phyloP scores from a whole-genome alignment of 495 filamentous ascomycete genomes.

The Penicillium paradoxum region DNA sequence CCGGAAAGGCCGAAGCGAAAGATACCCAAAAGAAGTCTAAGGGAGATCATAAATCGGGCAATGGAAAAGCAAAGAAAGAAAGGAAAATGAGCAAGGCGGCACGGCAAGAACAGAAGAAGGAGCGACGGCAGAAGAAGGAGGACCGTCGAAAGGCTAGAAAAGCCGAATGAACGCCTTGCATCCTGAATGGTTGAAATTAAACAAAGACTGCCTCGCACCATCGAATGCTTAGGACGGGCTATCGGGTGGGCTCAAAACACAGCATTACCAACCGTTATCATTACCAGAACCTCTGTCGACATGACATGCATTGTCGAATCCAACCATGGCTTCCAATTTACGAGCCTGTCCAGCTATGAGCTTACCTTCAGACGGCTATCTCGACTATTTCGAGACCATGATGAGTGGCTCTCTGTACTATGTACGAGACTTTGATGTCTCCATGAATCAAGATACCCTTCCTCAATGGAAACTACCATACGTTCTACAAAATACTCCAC shows the following conservation, averaged over 20 bases:
- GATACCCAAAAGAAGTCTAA: slow-evolving; percentile 23
- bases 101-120: slow-evolving; percentile 27
- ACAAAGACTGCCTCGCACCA: not conserved
- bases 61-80: slow-evolving; percentile 18
- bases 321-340: not conserved
- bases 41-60: slow-evolving; percentile 13
- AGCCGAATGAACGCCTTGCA: slow-evolving; percentile 12
- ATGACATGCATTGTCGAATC: not conserved
- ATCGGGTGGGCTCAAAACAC: not conserved
- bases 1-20: slow-evolving; percentile 11
- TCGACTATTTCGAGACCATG: not conserved
- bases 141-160: slow-evolving; percentile 29
- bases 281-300: not conserved
- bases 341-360: not conserved
- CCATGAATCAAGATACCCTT: slow-evolving; percentile 15
- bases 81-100: slow-evolving; percentile 29
- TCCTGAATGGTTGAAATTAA: not conserved
- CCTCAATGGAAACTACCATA: not conserved
- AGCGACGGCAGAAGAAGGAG: slow-evolving; percentile 38
- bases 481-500: not conserved
- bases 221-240: not conserved
- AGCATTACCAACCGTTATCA: not conserved
- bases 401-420: slow-evolving; percentile 7
- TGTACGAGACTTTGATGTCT: slow-evolving; percentile 8
- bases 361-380: not conserved